These are phyloP conservation scores for Glycine tomentella DNA, from an alignment of 306 rosid species.

Conservation along the genomic window DNA sequence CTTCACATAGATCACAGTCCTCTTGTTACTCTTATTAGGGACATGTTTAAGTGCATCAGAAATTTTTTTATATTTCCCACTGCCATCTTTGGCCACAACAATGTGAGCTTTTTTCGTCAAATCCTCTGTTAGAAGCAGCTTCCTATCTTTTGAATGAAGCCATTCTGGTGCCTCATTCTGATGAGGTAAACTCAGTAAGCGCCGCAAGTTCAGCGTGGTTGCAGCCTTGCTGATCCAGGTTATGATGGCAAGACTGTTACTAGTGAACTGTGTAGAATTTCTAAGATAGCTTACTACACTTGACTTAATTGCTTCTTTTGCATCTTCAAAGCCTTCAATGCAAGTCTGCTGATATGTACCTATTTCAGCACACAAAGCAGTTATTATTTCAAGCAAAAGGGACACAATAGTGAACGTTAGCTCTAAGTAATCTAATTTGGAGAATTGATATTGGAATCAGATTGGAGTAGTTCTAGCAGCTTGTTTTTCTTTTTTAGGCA, in stretches of 20 bases:
- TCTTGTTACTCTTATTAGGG: conserved; percentile 56
- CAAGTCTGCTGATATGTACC: conserved; percentile 79
- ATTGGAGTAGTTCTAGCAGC: neutral
- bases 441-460: neutral
- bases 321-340: conserved; percentile 64
- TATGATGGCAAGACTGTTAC: conserved; percentile 82
- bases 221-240: conserved; percentile 57
- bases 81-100: conserved; percentile 66
- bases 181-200: conserved; percentile 38
- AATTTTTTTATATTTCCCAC: conserved; percentile 65
- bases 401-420: neutral
- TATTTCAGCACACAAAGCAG: conserved; percentile 27
- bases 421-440: neutral
- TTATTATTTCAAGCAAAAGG: conserved; percentile 1
- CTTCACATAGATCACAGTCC: conserved; percentile 73
- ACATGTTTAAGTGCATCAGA: conserved; percentile 68
- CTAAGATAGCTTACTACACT: conserved; percentile 49
- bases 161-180: conserved; percentile 40
- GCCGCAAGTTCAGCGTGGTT: conserved; percentile 43
- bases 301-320: conserved; percentile 33
- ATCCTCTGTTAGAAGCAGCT: conserved; percentile 32
- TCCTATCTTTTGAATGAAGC: conserved; percentile 48
- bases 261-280: conserved; percentile 67
- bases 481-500: too few species aligned
- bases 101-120: conserved; percentile 47